Evolutionary conservation across 805 yeast species (phyloP).

Genomic region (Candida taoyuanica): DNA sequence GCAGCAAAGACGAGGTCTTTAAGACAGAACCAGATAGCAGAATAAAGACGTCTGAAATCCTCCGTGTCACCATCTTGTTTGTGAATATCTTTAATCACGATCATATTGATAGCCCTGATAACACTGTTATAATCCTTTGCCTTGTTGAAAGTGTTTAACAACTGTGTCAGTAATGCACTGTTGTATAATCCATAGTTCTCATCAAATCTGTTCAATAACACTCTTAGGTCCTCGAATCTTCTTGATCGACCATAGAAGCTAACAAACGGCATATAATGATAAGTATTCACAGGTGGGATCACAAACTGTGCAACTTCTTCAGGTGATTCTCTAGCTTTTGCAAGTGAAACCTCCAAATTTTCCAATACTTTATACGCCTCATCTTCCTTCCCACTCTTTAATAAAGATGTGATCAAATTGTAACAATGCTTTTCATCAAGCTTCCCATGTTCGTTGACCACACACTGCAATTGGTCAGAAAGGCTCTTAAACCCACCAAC

Average conservation of each 20-base stretch:
- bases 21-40: slow-evolving; percentile 30
- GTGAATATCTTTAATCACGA: slow-evolving; percentile 22
- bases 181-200: slow-evolving; percentile 28
- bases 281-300: slow-evolving; percentile 37
- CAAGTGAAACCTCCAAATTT: slow-evolving; percentile 28
- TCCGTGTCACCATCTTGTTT: slow-evolving; percentile 8
- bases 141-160: slow-evolving; percentile 31
- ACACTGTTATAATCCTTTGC: slow-evolving; percentile 29
- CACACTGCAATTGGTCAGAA: slow-evolving; percentile 10
- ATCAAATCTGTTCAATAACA: slow-evolving; percentile 30
- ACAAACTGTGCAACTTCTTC: slow-evolving; percentile 6
- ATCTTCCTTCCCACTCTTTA: slow-evolving; percentile 21
- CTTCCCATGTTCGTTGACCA: slow-evolving; percentile 10
- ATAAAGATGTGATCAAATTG: slow-evolving; percentile 24
- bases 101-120: slow-evolving; percentile 30
- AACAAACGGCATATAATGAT: slow-evolving; percentile 38
- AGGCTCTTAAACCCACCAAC: slow-evolving; percentile 14
- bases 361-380: slow-evolving; percentile 32
- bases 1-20: slow-evolving; percentile 13
- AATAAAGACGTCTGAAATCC: slow-evolving; percentile 24
- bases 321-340: slow-evolving; percentile 16
- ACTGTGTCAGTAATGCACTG: slow-evolving; percentile 34
- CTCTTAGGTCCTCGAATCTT: slow-evolving; percentile 27
- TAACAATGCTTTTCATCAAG: slow-evolving; percentile 24
- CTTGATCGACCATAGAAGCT: slow-evolving; percentile 30